Base-by-base conservation (phyloP, 2,329 filamentous ascomycete species). In the Talaromyces sp. region DNA sequence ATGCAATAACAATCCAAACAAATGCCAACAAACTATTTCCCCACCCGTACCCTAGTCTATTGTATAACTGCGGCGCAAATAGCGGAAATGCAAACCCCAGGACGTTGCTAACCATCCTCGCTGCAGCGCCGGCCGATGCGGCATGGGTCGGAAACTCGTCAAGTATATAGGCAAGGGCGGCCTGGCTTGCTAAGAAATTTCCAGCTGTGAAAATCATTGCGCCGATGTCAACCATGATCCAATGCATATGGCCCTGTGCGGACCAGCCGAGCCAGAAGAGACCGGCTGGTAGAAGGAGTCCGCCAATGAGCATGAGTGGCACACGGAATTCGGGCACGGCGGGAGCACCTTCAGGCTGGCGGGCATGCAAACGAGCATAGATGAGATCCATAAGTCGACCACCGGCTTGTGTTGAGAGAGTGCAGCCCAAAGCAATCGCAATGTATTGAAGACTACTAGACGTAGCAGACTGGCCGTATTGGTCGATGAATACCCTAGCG, bases 201-300 rank as follows among this genome's bases (percentile, higher is more conserved):
- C 84, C 85, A 0, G 79, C 72, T 0, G 83, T 82, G n/a, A 86
- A 82, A 3, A 85, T 75, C 1, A 77, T 75, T 2, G 84, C 82
- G 1, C 85, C 86, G 47, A 88, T 77, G 61, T 88, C 85, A 0
- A 84, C 84, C 7, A 85, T 75, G 44, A 87, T 83, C 83, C 84
- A 88, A 65, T 85, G 82, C 0, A 77, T 72, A 1, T 77, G 69
- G 30, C 79, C 75, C 57, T 86, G 75, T 0, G 84, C 84, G 1
- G 79, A 76, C 83, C 84, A 87, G 36, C 84, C 84, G 66, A 86
- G 86, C 73, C 81, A 80, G 65, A 86, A 81, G 0, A 87, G 75
- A 8, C 82, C 81, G 17, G 81, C 69, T 0, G 85, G 84, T 0
- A 86, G 78, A 44, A 85, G 75, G 1, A 85, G 65, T 0, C 78